Base-by-base conservation (phyloP, 768 basidiomycete species). In the Lactarius vividus region DNA sequence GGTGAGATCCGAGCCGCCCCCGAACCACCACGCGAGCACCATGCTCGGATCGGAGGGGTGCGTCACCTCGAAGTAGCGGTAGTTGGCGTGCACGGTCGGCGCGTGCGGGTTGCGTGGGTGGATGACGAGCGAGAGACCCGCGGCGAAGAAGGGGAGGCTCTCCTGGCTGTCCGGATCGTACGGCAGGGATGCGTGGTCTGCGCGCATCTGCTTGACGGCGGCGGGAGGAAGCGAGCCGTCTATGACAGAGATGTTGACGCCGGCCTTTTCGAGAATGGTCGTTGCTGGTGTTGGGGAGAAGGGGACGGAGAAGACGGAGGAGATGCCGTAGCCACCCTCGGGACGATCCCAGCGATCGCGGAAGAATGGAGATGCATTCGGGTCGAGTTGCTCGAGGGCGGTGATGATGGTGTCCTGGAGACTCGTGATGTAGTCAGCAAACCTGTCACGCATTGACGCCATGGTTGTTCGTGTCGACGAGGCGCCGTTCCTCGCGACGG, bases 21-120 rank as follows among this genome's bases (percentile, higher is more conserved):
- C 96, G 73, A 98, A 99, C 97, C 96, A 99, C 95, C 96, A 98
- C 31, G 94, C 88, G 49, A 95, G 77, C 23, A 92, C 77, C 69
- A 84, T 82, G 33, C 69, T 70, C 57, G 74, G 72, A 72, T 54
- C 70, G 54, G 61, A 57, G 8, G 65, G 61, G 26, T 61, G 58
- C 2, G 87, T 88, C 69, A 97, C 86, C 77, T 98, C 96, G 73
- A 99, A 99, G 77, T 98, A 98, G 62, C 97, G 92, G 72, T 96
- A 97, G 76, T 99, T 99, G 65, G 92, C 87, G 75, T 99, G 96
- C 7, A 94, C 88, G 26, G 96, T 98, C 10, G 97, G 94, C 18
- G 92, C 89, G 72, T 93, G 86, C 4, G 96, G 97, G 78, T 95
- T 97, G 61, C 88, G 84, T 0, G 96, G 96, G 75, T 99, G 96